Percentiles rank a stretch among this genome's conserved stretches.
These are phyloP conservation scores for Orychophragmus violaceus DNA, from an alignment of 345 rosid species.

Conservation along the genomic window DNA sequence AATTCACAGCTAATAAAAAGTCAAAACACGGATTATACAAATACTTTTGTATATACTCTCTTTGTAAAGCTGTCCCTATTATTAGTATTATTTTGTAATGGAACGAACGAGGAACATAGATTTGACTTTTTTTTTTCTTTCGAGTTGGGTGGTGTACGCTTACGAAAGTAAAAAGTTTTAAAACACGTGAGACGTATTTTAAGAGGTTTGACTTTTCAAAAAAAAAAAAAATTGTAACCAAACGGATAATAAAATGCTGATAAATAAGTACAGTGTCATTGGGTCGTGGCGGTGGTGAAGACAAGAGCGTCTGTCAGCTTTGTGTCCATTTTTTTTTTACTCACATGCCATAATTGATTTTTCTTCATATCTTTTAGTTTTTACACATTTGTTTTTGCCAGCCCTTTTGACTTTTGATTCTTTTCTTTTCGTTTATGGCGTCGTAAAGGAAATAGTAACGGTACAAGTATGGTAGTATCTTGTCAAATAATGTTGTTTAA, in stretches of 20 bases:
- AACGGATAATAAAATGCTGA: slow-evolving; percentile 23
- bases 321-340: not conserved
- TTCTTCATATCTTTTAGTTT: not conserved
- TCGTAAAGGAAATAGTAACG: not conserved
- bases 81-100: not conserved
- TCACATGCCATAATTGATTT: slow-evolving; percentile 29
- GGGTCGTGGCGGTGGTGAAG: slow-evolving; percentile 21
- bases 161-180: not conserved
- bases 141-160: slow-evolving; percentile 2
- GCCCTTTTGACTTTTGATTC: slow-evolving; percentile 14
- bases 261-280: slow-evolving; percentile 11
- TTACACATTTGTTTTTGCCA: slow-evolving; percentile 15
- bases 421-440: not conserved
- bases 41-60: not conserved
- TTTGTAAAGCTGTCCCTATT: slow-evolving; percentile 1
- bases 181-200: slow-evolving; percentile 14
- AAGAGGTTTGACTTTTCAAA: slow-evolving; percentile 42
- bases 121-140: slow-evolving; percentile 18
- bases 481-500: not conserved
- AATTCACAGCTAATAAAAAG: slow-evolving; percentile 29
- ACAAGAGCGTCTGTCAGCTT: not conserved
- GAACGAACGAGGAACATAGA: slow-evolving; percentile 26
- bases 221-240: slow-evolving; percentile 2
- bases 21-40: slow-evolving; percentile 53
- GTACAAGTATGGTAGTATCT: not conserved